Evolutionary conservation across 2,329 filamentous ascomycete genomes (phyloP).

Genomic region (Phyllachora maydis): DNA sequence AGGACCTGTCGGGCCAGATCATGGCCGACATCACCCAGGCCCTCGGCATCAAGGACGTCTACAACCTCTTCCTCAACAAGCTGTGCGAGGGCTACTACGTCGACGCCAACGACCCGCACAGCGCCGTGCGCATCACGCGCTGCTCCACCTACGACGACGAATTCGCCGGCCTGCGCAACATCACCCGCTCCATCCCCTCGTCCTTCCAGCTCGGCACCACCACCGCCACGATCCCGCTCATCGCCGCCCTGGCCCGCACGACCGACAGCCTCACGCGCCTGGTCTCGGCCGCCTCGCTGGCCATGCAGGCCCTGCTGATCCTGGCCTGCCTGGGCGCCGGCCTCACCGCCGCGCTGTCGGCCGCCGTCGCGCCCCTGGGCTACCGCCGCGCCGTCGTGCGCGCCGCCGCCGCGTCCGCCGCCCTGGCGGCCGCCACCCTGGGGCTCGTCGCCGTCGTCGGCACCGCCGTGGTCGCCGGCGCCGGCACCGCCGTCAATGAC

Average conservation of each 20-base stretch:
- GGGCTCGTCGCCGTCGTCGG: slow-evolving; percentile 3
- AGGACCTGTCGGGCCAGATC: slow-evolving; percentile 7
- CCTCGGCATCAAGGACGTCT: slow-evolving; percentile 6
- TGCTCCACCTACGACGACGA: slow-evolving; percentile 4
- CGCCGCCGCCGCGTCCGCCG: slow-evolving; percentile 2
- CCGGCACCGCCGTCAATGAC: slow-evolving; percentile 1
- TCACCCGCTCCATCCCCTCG: slow-evolving; percentile 6
- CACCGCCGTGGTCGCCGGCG: slow-evolving; percentile 4
- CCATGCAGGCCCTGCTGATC: slow-evolving; percentile 5
- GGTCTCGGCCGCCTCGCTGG: slow-evolving; percentile 3
- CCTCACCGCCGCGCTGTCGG: slow-evolving; percentile 4
- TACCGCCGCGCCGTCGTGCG: slow-evolving; percentile 3
- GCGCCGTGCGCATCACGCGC: slow-evolving; percentile 2
- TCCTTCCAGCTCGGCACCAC: slow-evolving; percentile 6
- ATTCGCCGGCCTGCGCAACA: slow-evolving; percentile 5
- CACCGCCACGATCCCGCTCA: slow-evolving; percentile 7
- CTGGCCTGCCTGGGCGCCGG: slow-evolving; percentile 4
- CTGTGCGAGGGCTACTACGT: slow-evolving; percentile 7
- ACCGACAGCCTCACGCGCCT: slow-evolving; percentile 4
- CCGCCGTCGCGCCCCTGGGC: slow-evolving; percentile 4
- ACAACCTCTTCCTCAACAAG: slow-evolving; percentile 6
- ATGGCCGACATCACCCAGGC: slow-evolving; percentile 6
- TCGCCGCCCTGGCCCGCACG: slow-evolving; percentile 3
- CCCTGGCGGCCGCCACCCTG: slow-evolving; percentile 3
- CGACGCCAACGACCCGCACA: slow-evolving; percentile 2